Evolutionary conservation across 164 flowering plant genomes (phyloP), one percentile per base, ranked within the genome.

Genomic region (Liquidambar formosana): DNA sequence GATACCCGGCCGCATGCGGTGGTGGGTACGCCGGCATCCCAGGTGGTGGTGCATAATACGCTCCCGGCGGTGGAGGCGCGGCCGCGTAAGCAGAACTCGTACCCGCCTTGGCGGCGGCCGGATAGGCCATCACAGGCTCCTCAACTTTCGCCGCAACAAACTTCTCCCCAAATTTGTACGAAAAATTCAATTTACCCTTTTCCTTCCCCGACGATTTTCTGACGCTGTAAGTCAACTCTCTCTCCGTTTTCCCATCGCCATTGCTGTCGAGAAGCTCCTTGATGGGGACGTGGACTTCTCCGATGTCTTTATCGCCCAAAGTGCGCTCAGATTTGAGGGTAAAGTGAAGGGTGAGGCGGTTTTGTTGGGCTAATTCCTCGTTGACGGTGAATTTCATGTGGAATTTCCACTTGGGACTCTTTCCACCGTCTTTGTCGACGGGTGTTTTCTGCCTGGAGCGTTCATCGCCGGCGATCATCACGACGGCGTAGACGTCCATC

Each of bases 401-500:
- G 44, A 43, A 41, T 4, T 77, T 77, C 86, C 84, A 80, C 10
- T 47, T 68, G 10, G 87, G 85, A 21, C 53, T 71, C 21, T 64
- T 61, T 11, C 87, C 85, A n/a, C 76, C 72, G 41, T 76, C 74
- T 57, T 75, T 81, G 70, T 78, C 76, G 9, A 78, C 68, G 19
- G 59, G 41, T 6, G 83, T 84, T n/a, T 48, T 64, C 61, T 76
- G 77, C 61, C 56, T 65, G 41, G 61, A 69, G 1, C 60, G 18
- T 12, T 65, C 56, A 54, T 79, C 78, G 0, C 77, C 83, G 18
- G 63, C 52, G 57, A 85, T 19, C 9, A 71, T 64, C 3, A 73
- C 83, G 14, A 72, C 73, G 5, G 68, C 84, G 69, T 82, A 85
- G 3, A 81, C 83, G 49, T 77, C 78, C 84, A 76, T 77, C 28